These are phyloP conservation scores for Russula sp. DNA, from an alignment of 768 basidiomycete species.

Conservation along the genomic window DNA sequence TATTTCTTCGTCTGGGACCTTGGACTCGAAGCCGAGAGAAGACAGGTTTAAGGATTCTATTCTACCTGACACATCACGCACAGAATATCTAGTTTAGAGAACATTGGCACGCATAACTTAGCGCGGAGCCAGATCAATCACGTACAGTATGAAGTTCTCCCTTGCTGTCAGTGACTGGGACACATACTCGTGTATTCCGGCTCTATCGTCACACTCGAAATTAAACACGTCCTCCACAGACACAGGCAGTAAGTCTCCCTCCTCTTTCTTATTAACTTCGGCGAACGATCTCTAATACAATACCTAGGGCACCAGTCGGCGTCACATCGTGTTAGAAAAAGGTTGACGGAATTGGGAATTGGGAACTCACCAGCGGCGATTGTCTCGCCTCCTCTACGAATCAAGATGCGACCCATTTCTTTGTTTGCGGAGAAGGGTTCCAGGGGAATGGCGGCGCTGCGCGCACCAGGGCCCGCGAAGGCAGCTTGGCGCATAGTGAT, in stretches of 20 bases:
- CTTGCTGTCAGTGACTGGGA: not conserved
- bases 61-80: too few relatives aligned
- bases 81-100: too few relatives aligned
- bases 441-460: conserved; percentile 64
- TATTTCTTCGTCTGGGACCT: too few relatives aligned
- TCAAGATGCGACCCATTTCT: conserved; percentile 89
- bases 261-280: not conserved
- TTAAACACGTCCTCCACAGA: not conserved
- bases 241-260: not conserved
- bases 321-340: not conserved
- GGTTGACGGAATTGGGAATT: not conserved
- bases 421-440: conserved; percentile 87
- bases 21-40: too few relatives aligned
- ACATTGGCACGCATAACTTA: too few relatives aligned
- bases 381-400: conserved; percentile 88
- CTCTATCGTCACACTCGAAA: not conserved
- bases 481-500: conserved; percentile 61
- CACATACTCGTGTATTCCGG: not conserved
- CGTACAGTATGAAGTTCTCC: not conserved
- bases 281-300: conserved; percentile 13
- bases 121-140: not conserved
- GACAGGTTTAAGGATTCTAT: too few relatives aligned
- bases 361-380: conserved; percentile 72
- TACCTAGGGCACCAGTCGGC: not conserved
- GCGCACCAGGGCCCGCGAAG: conserved; percentile 41